Evolutionary conservation across 371 early-diverging fungal genomes (phyloP), one percentile per base, ranked within the genome.

Genomic region (Mucor circinelloides): DNA sequence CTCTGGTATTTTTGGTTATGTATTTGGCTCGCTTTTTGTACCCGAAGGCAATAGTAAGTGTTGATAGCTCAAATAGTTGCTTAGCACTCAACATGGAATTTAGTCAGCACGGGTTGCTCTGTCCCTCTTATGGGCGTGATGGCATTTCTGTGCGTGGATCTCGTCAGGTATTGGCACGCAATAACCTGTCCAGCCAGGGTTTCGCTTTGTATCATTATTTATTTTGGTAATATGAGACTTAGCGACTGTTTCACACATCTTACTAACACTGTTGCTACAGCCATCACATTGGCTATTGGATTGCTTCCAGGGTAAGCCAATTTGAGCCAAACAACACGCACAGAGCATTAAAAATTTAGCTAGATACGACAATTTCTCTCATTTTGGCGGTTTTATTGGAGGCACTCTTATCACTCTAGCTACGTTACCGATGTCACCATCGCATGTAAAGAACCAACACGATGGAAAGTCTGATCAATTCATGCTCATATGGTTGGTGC

Each of bases 91-190:
- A 44, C 17, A 44, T 5, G 0, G 44, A 17, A 19, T 57, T 19
- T 66, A 79, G 84, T 85, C 6, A 87, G 87, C 0, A 88, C 91
- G 57, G 95, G 94, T 0, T 86, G 88, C 40, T 92, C 92, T 25
- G 94, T 93, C 7, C 80, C 92, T 2, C 67, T 93, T 6, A 91
- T 90, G 77, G 95, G 82, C n/a, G 60, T 94, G 28, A 76, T 93
- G 54, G 92, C 88, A 6, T 84, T 87, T 58, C 74, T 92, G 4
- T 68, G 91, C 0, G 69, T 94, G 30, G 92, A 94, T 64, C 78
- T 91, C 2, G 31, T 93, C 32, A 84, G 85, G 56, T 86, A 91
- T 76, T 94, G 94, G 93, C 74, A 73, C 8, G 2, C 27, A 52
- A 52, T 50, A n/a, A 40, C 0, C 56, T 85, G 7, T 76, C 55